A percentile compares a stretch with the other conserved stretches of the same genome.
These are phyloP conservation scores for Fusarium subglutinans DNA, from an alignment of 2,329 filamentous ascomycete species.

Conservation along the genomic window DNA sequence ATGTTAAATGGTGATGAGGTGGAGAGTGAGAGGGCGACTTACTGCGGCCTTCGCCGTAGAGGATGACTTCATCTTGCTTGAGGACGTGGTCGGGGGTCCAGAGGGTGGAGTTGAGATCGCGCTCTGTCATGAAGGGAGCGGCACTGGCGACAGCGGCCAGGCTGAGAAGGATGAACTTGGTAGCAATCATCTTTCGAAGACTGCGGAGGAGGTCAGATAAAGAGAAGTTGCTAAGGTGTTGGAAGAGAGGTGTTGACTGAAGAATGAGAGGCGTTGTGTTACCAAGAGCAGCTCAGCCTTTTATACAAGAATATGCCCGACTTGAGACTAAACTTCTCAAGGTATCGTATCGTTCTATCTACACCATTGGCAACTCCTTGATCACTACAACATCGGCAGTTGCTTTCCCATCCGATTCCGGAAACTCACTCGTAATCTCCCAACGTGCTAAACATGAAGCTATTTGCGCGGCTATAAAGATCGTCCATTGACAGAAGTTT, in stretches of 20 bases:
- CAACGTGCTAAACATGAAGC: not conserved
- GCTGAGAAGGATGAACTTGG: not conserved
- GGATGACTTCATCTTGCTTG: slow-evolving; percentile 25
- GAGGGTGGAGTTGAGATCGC: slow-evolving; percentile 20
- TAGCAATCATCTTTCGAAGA: not conserved
- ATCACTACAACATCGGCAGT: not conserved
- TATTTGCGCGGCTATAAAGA: not conserved
- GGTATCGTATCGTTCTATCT: too few species aligned
- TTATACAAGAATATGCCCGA: not conserved
- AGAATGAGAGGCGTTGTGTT: rapidly evolving
- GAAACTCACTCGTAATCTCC: not conserved
- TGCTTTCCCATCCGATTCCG: not conserved
- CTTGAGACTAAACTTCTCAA: rapidly evolving
- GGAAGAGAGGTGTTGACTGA: rapidly evolving
- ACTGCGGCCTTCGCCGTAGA: slow-evolving; percentile 22
- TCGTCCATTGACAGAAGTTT: rapidly evolving
- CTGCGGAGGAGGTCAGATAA: rapidly evolving
- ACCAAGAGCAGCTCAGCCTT: not conserved
- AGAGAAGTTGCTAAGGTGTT: rapidly evolving
- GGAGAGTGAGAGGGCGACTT: not conserved
- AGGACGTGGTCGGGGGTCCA: slow-evolving; percentile 29
- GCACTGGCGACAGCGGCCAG: slow-evolving; percentile 7
- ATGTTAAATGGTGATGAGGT: rapidly evolving
- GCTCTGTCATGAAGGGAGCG: slow-evolving; percentile 5
- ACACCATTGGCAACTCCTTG: too few species aligned